Conservation (phyloP, 2,329 filamentous ascomycete genomes). For the Emericellopsis atlantica region DNA sequence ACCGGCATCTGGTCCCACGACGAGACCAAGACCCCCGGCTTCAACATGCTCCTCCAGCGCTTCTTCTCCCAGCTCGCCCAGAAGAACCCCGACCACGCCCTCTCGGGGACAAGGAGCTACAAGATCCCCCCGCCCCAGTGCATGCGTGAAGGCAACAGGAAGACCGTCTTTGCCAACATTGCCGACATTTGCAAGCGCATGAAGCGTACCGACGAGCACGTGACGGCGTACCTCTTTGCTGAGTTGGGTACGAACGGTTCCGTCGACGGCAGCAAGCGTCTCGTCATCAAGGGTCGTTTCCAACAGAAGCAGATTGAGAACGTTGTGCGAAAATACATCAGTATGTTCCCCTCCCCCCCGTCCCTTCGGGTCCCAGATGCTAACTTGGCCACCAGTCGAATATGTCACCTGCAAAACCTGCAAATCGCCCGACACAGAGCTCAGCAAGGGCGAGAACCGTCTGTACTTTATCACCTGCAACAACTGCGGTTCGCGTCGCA, state of each 20-base stretch:
- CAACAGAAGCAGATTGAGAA: slow-evolving; percentile 99
- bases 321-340: slow-evolving; percentile 88
- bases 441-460: slow-evolving; percentile 98
- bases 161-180: slow-evolving; percentile 99
- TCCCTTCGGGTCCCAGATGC: slow-evolving; percentile 13
- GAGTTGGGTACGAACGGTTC: slow-evolving; percentile 96
- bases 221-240: slow-evolving; percentile 92
- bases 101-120: slow-evolving; percentile 84
- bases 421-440: slow-evolving; percentile 83
- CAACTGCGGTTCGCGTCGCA: slow-evolving; percentile 69
- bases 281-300: slow-evolving; percentile 99
- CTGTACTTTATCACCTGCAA: slow-evolving; percentile 97
- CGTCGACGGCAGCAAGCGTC: slow-evolving; percentile 79
- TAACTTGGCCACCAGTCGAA: slow-evolving; percentile 46
- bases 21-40: slow-evolving; percentile 64
- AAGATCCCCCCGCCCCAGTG: slow-evolving; percentile 99
- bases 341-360: slow-evolving; percentile 34
- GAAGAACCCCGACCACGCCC: slow-evolving; percentile 92
- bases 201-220: slow-evolving; percentile 97
- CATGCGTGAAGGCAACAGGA: slow-evolving; percentile 99
- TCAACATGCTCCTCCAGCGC: slow-evolving; percentile 72
- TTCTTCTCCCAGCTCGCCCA: slow-evolving; percentile 93
- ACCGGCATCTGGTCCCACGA: slow-evolving; percentile 87
- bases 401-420: slow-evolving; percentile 99
- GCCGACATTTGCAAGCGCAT: slow-evolving; percentile 98